These are phyloP conservation scores for Fraxinus pennsylvanica DNA, from an alignment of 257 asterid genomes.

Conservation along the genomic window DNA sequence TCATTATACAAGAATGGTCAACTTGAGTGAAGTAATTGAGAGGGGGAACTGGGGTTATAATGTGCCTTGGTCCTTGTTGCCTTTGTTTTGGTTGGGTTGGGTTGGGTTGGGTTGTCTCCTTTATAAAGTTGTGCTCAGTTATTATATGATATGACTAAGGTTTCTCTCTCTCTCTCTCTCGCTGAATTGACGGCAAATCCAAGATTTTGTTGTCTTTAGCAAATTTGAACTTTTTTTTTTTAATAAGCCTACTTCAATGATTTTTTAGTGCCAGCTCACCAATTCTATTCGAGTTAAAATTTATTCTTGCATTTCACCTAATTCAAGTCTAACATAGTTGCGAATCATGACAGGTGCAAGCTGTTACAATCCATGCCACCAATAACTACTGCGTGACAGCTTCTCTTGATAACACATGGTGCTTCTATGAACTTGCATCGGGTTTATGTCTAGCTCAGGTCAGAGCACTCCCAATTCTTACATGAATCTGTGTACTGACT, in stretches of 20 bases:
- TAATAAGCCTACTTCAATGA: not conserved
- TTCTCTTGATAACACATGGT: conserved; percentile 95
- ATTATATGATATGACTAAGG: not conserved
- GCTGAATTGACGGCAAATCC: not conserved
- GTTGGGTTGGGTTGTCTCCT: conserved; percentile 7
- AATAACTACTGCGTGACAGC: conserved; percentile 89
- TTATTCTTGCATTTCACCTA: not conserved
- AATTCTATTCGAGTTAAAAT: not conserved
- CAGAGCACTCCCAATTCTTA: conserved; percentile 17
- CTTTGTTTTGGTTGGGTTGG: not conserved
- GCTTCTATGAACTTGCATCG: conserved; percentile 87
- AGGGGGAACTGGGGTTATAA: not conserved
- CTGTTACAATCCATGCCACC: conserved; percentile 95
- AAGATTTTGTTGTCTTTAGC: not conserved
- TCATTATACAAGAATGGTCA: not conserved
- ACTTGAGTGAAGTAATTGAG: not conserved
- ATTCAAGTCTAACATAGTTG: not conserved
- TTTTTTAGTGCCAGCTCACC: not conserved
- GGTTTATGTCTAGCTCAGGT: conserved; percentile 99
- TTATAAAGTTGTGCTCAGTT: not conserved
- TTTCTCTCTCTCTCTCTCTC: not conserved
- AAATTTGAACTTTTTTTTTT: not conserved
- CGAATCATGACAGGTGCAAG: conserved; percentile 68
- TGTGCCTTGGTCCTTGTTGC: conserved; percentile 14
- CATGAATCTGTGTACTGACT: not conserved